Base-by-base conservation (phyloP, 1,139 yeast genomes). In the Kodamaea sp. region DNA sequence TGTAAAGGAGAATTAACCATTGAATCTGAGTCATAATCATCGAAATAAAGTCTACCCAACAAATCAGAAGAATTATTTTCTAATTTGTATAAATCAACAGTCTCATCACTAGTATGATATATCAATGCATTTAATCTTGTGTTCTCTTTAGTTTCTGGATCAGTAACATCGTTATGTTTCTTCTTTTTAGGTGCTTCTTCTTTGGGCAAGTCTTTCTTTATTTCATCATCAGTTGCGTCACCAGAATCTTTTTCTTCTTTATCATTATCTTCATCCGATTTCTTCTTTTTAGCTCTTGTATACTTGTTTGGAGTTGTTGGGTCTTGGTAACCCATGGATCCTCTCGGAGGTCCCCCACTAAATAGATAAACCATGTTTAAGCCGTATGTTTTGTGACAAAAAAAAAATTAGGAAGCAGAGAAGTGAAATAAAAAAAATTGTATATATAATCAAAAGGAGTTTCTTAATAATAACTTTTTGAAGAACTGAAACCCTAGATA, bases 31-130 rank as follows among this genome's bases (percentile, higher is more conserved):
- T 67, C 72, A 46, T 60, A 71, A 40, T 70, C 74, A 47, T 71
- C 77, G 44, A 66, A 70, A 49, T 70, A 70, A 23, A 71, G 55
- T 37, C 77, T 47, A 2, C 75, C 76, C 40, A 70, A 49, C 29
- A 70, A 58, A 47, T 71, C 77, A 31, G 69, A 62, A 7, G 68
- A 58, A 42, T 61, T 62, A 49, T 69, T 68, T 44, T 70, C 71
- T 39, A 52, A 58, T 40, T 59, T 58, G 50, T 71, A 71, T 40
- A 61, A 42, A 41, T 69, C 73, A n/a, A 71, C 58, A 1, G 71
- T 56, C 33, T 71, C 77, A 33, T 66, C 57, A 35, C 65, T 58
- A 5, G 69, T 65, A 47, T 69, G 73, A 46, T 62, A 71, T 23
- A 71, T 49, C 38, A 67, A 48, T 2, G 75, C 71, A 44, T 71